These are phyloP conservation scores for Pseudofabraea citricarpa DNA, from an alignment of 2,329 filamentous ascomycete species.

Conservation along the genomic window DNA sequence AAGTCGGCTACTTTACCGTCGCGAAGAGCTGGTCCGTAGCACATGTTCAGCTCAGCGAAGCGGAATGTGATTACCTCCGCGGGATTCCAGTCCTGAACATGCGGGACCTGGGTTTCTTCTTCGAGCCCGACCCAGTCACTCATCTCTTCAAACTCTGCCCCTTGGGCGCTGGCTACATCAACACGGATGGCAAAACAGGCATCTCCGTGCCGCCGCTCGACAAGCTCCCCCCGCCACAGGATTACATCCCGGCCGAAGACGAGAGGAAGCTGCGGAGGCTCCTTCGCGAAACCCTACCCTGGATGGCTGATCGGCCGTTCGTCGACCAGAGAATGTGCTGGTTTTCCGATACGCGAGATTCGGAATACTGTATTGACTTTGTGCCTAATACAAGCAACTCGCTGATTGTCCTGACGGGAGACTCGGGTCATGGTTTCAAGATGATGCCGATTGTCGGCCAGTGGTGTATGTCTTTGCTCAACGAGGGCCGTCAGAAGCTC, in stretches of 20 bases:
- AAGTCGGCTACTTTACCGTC: slow-evolving; percentile 35
- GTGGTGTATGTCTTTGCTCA: slow-evolving; percentile 38
- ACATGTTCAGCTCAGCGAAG: slow-evolving; percentile 41
- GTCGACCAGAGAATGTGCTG: slow-evolving; percentile 44
- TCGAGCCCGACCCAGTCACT: slow-evolving; percentile 45
- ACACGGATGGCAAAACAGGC: slow-evolving; percentile 34
- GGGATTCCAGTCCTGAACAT: slow-evolving; percentile 45
- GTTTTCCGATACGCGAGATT: slow-evolving; percentile 47
- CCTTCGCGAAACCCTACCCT: slow-evolving; percentile 40
- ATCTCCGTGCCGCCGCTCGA: slow-evolving; percentile 35
- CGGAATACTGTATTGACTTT: slow-evolving; percentile 45
- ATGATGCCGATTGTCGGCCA: slow-evolving; percentile 46
- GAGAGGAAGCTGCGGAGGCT: slow-evolving; percentile 39
- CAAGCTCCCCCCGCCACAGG: slow-evolving; percentile 17
- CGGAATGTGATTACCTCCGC: slow-evolving; percentile 39
- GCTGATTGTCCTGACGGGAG: slow-evolving; percentile 40
- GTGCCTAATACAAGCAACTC: slow-evolving; percentile 36
- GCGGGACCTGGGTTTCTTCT: slow-evolving; percentile 48
- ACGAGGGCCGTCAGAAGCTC: slow-evolving; percentile 31
- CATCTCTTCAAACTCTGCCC: slow-evolving; percentile 45
- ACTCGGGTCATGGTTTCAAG: slow-evolving; percentile 48
- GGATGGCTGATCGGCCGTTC: slow-evolving; percentile 40
- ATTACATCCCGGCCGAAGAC: slow-evolving; percentile 40
- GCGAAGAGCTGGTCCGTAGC: slow-evolving; percentile 47
- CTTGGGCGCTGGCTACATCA: slow-evolving; percentile 44